A percentile compares a stretch with the other conserved stretches of the same genome.
Evolutionary conservation across 23 red algal genomes (phyloP).

Genomic region (Gracilaria domingensis): DNA sequence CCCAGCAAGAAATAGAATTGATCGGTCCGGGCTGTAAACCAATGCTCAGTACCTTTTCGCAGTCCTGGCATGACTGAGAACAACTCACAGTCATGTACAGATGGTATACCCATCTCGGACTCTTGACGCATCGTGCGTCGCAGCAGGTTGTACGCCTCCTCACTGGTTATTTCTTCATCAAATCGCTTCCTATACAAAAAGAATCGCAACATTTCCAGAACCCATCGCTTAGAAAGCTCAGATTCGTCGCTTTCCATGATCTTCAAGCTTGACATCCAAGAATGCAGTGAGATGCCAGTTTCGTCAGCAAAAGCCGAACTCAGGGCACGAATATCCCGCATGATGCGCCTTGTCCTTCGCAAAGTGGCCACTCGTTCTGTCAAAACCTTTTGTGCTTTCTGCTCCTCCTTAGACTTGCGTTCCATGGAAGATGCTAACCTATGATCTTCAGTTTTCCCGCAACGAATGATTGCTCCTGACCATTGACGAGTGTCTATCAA

Average conservation of each 20-base stretch:
- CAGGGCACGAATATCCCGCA: conserved; percentile 21
- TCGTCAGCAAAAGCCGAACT: conserved; percentile 43
- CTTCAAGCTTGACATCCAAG: conserved; percentile 18
- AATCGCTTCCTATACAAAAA: neutral
- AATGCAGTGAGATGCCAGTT: conserved; percentile 21
- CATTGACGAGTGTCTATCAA: conserved; percentile 15
- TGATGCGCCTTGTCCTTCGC: conserved; percentile 21
- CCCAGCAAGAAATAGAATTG: conserved; percentile 29
- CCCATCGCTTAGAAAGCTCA: conserved; percentile 26
- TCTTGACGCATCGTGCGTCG: neutral
- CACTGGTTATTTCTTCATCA: neutral
- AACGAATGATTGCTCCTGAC: conserved; percentile 42
- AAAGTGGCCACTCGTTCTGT: conserved; percentile 33
- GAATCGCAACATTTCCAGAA: conserved; percentile 21
- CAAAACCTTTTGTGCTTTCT: conserved; percentile 14
- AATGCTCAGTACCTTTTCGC: conserved; percentile 39
- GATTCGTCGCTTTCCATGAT: neutral
- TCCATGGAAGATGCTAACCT: conserved; percentile 2
- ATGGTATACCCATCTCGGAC: neutral
- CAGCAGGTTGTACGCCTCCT: conserved; percentile 8
- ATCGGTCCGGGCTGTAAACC: conserved; percentile 4
- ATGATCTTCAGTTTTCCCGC: conserved; percentile 47
- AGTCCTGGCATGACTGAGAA: neutral
- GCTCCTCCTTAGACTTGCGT: conserved; percentile 1
- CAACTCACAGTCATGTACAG: neutral